These are phyloP conservation scores for Phytopythium vexans DNA, from an alignment of 352 stramenopile genomes.

Conservation along the genomic window DNA sequence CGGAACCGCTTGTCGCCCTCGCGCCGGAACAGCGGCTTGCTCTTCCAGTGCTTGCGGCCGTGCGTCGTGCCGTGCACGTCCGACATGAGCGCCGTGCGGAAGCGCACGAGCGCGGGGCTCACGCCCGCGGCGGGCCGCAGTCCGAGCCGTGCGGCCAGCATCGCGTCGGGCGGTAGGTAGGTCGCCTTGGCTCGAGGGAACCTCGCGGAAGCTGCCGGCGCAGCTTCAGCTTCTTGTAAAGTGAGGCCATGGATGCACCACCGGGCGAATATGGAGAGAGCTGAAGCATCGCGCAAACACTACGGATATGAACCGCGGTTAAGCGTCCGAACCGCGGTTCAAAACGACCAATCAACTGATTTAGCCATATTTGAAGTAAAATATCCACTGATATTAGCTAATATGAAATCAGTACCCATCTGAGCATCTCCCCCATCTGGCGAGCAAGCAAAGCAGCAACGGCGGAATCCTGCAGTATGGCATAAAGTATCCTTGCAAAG, in stretches of 20 bases:
- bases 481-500: background rate
- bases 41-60: constrained; percentile 93
- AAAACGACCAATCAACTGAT: background rate
- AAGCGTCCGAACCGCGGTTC: background rate
- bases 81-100: constrained; percentile 74
- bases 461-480: background rate
- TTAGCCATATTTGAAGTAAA: background rate
- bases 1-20: constrained; percentile 96
- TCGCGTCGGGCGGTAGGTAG: background rate
- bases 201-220: background rate
- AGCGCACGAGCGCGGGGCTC: constrained; percentile 19
- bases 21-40: constrained; percentile 96
- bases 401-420: too few species aligned
- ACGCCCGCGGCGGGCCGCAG: constrained; percentile 7
- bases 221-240: too few species aligned
- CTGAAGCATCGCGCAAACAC: constrained; percentile 4
- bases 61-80: constrained; percentile 86
- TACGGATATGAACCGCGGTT: background rate
- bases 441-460: background rate
- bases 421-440: too few species aligned
- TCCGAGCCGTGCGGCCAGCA: background rate
- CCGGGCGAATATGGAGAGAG: background rate
- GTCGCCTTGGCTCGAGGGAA: background rate
- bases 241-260: constrained; percentile 1
- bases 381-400: too few species aligned